phyloP scores from a whole-genome alignment of 805 yeast species.

The Saturnispora saitoi region DNA sequence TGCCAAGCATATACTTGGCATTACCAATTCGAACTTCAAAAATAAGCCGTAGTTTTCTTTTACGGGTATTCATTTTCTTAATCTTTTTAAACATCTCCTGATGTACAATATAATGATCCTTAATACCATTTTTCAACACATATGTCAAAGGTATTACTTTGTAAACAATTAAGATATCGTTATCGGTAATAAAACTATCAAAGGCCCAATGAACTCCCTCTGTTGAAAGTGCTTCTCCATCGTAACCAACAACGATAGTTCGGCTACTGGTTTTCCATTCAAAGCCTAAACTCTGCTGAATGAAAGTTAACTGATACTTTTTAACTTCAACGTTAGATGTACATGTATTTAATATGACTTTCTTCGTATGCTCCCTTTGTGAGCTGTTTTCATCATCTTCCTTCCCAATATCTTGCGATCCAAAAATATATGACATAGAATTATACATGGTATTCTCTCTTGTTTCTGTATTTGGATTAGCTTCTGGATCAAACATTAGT shows the following conservation, averaged over 20 bases:
- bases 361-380: slow-evolving; percentile 15
- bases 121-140: slow-evolving; percentile 15
- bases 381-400: neutral
- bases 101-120: slow-evolving; percentile 30
- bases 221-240: slow-evolving; percentile 33
- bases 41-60: slow-evolving; percentile 33
- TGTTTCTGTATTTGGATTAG: slow-evolving; percentile 22
- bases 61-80: slow-evolving; percentile 26
- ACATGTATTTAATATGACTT: slow-evolving; percentile 37
- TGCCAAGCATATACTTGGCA: slow-evolving; percentile 32
- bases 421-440: slow-evolving; percentile 23
- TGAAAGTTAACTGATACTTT: slow-evolving; percentile 30
- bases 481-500: slow-evolving; percentile 15
- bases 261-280: slow-evolving; percentile 28
- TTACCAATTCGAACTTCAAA: slow-evolving; percentile 38
- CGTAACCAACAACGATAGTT: slow-evolving; percentile 37
- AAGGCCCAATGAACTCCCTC: slow-evolving; percentile 38
- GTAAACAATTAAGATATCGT: slow-evolving; percentile 38
- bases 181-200: slow-evolving; percentile 35
- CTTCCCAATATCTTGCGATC: neutral
- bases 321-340: slow-evolving; percentile 25
- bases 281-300: slow-evolving; percentile 30
- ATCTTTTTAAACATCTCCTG: slow-evolving; percentile 27
- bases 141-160: slow-evolving; percentile 33
- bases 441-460: slow-evolving; percentile 24